These are phyloP conservation scores for Dendrobium catenatum DNA, from an alignment of 106 monocot genomes.

Conservation along the genomic window DNA sequence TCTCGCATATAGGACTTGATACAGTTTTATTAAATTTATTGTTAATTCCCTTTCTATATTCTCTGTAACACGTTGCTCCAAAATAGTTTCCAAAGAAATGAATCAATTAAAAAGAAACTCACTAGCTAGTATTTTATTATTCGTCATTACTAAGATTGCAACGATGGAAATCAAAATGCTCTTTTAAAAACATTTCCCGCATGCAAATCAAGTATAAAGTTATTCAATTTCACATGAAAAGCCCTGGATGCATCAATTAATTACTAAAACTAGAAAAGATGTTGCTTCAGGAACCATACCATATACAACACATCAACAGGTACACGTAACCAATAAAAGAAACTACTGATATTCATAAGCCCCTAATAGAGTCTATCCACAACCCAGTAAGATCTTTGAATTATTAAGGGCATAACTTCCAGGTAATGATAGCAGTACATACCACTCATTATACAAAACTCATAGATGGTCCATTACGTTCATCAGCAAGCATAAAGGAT, in stretches of 20 bases:
- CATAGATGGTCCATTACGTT: background rate
- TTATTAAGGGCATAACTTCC: background rate
- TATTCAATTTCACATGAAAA: background rate
- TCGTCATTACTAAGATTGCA: background rate
- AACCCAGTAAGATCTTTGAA: background rate
- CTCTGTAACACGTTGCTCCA: background rate
- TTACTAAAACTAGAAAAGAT: too few relatives aligned
- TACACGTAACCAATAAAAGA: background rate
- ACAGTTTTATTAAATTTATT: background rate
- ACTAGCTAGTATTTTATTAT: background rate
- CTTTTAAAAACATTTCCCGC: background rate
- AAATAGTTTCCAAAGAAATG: background rate
- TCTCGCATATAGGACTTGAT: background rate
- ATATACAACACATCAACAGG: background rate
- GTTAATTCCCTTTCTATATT: background rate
- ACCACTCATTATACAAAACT: background rate
- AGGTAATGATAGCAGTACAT: background rate
- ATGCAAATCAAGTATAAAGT: background rate
- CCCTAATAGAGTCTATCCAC: background rate
- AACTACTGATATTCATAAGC: background rate
- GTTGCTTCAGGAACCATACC: too few relatives aligned
- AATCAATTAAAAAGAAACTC: background rate
- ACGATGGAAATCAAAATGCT: background rate
- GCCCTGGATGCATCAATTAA: background rate
- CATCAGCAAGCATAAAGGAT: slow-evolving; percentile 1